Evolutionary conservation across 2,329 filamentous ascomycete genomes (phyloP).

Genomic region (Xylaria polymorpha): DNA sequence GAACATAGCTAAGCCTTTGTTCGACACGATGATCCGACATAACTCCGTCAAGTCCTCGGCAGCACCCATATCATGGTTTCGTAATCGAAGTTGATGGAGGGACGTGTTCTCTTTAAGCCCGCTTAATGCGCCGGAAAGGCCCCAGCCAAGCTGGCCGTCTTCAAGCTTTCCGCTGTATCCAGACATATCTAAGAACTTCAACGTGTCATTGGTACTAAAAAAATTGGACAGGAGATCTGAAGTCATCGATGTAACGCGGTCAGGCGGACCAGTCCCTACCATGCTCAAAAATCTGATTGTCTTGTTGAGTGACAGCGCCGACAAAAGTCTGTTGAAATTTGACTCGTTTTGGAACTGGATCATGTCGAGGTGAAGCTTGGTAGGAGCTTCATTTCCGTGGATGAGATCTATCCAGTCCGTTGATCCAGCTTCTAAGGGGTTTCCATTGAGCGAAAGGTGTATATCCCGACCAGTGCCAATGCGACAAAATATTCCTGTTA

Average conservation of each 20-base stretch:
- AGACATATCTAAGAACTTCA: constrained; percentile 67
- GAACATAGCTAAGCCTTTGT: constrained; percentile 62
- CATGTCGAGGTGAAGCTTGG: constrained; percentile 66
- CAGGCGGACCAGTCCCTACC: constrained; percentile 64
- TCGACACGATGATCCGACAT: constrained; percentile 61
- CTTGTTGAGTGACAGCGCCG: constrained; percentile 61
- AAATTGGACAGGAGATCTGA: constrained; percentile 62
- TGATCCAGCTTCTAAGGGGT: constrained; percentile 64
- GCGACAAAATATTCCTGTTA: constrained; percentile 62
- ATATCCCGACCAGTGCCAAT: constrained; percentile 62
- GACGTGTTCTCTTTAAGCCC: constrained; percentile 59
- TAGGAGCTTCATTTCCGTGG: constrained; percentile 60
- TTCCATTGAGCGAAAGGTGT: constrained; percentile 62
- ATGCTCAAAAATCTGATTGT: constrained; percentile 65
- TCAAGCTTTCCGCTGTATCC: constrained; percentile 68
- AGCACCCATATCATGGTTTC: constrained; percentile 67
- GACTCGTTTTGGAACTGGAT: constrained; percentile 65
- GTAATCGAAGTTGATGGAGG: constrained; percentile 64
- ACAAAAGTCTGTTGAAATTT: constrained; percentile 63
- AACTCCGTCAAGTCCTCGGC: constrained; percentile 54
- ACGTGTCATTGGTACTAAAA: constrained; percentile 62
- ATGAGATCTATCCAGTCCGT: constrained; percentile 63
- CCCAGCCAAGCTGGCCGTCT: constrained; percentile 65
- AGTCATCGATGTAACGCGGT: constrained; percentile 59
- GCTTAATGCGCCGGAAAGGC: constrained; percentile 62